Percentiles rank a stretch among this genome's conserved stretches.
phyloP scores from a whole-genome alignment of 1,284 basidiomycete genomes.

The Baeospora myosura region DNA sequence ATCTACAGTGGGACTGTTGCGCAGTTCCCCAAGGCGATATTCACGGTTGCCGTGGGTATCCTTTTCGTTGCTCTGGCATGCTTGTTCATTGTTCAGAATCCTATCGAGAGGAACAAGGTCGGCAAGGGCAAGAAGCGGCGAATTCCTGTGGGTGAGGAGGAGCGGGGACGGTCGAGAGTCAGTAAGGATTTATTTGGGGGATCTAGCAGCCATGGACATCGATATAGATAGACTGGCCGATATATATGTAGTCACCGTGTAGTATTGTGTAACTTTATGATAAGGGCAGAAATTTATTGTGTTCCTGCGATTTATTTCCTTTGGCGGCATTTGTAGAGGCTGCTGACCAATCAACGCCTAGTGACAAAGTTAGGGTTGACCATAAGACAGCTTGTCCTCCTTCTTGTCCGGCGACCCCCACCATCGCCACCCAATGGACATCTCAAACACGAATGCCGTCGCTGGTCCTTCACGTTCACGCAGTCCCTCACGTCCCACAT shows the following conservation, averaged over 20 bases:
- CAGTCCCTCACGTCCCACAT: conserved; percentile 11
- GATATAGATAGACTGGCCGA: no score
- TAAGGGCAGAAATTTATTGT: no score
- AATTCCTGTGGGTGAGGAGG: conserved; percentile 23
- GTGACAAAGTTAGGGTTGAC: no score
- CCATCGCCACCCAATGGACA: conserved; percentile 4
- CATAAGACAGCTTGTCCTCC: no score
- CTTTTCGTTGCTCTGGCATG: conserved; percentile 40
- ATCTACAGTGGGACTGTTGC: conserved; percentile 64
- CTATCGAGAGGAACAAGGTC: conserved; percentile 14
- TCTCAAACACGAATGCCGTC: conserved; percentile 25
- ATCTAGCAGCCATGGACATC: no score
- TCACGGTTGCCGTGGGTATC: conserved; percentile 46
- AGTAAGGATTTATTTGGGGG: conserved; percentile 44
- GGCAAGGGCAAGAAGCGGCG: conserved; percentile 18
- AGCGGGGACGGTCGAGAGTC: conserved; percentile 45
- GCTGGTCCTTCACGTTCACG: conserved; percentile 33
- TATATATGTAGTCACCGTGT: no score
- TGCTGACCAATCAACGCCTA: no score
- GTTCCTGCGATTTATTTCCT: no score
- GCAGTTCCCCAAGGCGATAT: conserved; percentile 59
- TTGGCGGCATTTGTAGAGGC: no score
- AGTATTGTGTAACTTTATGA: no score
- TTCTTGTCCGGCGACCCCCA: conserved; percentile 6
- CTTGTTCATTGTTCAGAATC: conserved; percentile 46